Percentiles rank a stretch among this genome's conserved stretches.
Evolutionary conservation across 352 stramenopile species (phyloP).

Genomic region (Pythium apleroticum): DNA sequence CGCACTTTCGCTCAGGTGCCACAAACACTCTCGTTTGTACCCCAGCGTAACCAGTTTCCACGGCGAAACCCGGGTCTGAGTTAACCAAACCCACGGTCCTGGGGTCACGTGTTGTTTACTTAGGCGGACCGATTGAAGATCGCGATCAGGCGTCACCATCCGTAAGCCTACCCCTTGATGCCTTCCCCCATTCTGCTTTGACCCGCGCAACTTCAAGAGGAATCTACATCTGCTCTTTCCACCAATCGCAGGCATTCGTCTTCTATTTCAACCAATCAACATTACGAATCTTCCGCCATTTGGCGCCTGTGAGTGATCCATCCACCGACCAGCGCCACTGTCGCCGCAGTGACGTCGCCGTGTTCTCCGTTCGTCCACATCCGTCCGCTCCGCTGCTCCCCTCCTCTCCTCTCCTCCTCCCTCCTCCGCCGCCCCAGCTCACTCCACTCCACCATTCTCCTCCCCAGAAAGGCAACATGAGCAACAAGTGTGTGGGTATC

Average conservation of each 20-base stretch:
- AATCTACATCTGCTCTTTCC: slow-evolving; percentile 1
- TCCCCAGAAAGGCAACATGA: slow-evolving; percentile 15
- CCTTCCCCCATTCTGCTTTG: slow-evolving; percentile 5
- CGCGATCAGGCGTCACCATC: background rate
- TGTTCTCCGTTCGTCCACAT: slow-evolving; percentile 24
- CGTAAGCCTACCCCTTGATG: slow-evolving; percentile 2
- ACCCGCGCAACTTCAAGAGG: slow-evolving; percentile 20
- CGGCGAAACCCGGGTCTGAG: background rate
- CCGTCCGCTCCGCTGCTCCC: slow-evolving; percentile 3
- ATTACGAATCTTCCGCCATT: background rate
- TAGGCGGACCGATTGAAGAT: slow-evolving; percentile 3
- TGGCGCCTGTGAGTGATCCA: slow-evolving; percentile 10
- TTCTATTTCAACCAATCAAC: slow-evolving; percentile 15
- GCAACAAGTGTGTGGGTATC: slow-evolving; percentile 83
- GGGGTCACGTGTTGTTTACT: background rate
- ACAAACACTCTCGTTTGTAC: background rate
- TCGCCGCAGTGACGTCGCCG: background rate
- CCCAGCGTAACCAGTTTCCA: background rate
- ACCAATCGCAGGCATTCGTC: slow-evolving; percentile 4
- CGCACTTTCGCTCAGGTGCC: background rate
- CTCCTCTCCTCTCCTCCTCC: slow-evolving; percentile 3
- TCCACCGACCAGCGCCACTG: background rate
- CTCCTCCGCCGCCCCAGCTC: slow-evolving; percentile 1
- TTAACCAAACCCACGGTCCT: background rate
- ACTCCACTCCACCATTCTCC: background rate